Conservation (phyloP, 345 rosid species). For the Bruguiera parviflora region DNA sequence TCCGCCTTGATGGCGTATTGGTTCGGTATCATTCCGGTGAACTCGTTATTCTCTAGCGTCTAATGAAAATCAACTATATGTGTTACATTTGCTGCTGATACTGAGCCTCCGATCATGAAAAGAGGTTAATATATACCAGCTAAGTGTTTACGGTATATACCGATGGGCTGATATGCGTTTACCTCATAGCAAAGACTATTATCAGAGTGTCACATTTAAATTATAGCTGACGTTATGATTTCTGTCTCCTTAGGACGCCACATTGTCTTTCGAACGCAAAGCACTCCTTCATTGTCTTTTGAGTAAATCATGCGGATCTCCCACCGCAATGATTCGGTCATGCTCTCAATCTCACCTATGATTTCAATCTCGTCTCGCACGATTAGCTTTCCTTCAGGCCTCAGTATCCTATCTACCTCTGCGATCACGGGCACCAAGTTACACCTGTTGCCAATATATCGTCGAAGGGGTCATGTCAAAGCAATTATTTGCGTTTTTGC, state of each 20-base stretch:
- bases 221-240: slow-evolving; percentile 53
- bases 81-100: slow-evolving; percentile 2
- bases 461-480: not conserved
- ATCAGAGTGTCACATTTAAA: slow-evolving; percentile 18
- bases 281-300: slow-evolving; percentile 51
- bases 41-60: slow-evolving; percentile 34
- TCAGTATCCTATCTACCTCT: slow-evolving; percentile 74
- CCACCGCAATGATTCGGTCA: slow-evolving; percentile 69
- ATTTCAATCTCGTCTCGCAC: slow-evolving; percentile 60
- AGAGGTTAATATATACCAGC: not conserved
- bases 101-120: not conserved
- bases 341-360: slow-evolving; percentile 51
- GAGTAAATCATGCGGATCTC: slow-evolving; percentile 49
- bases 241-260: slow-evolving; percentile 73
- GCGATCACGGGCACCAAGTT: slow-evolving; percentile 55
- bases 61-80: not conserved
- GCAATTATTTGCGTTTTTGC: not conserved
- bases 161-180: not conserved
- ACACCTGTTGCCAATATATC: slow-evolving; percentile 48
- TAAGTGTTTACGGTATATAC: not conserved
- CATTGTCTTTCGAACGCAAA: slow-evolving; percentile 56
- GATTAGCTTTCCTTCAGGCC: slow-evolving; percentile 80
- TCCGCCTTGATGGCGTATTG: slow-evolving; percentile 39
- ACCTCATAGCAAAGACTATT: not conserved
- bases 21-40: slow-evolving; percentile 42